Percentiles rank a stretch among this genome's conserved stretches.
These are phyloP conservation scores for Tolypocladium tropicale DNA, from an alignment of 2,329 filamentous ascomycete genomes.

Conservation along the genomic window DNA sequence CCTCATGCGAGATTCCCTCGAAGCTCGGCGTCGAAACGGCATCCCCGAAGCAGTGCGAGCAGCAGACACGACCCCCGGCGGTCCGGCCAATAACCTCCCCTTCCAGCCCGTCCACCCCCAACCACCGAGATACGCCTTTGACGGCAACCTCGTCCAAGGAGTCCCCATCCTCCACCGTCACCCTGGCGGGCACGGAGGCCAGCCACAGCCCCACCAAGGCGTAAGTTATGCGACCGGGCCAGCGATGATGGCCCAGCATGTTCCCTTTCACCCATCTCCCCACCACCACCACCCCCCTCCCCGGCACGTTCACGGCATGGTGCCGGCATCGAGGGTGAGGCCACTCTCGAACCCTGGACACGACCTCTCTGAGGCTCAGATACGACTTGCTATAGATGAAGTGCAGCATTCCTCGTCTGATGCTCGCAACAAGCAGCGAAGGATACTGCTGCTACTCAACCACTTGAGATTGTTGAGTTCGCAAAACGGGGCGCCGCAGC, in stretches of 20 bases:
- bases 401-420: constrained; percentile 30
- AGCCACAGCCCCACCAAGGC: background rate
- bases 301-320: background rate
- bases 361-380: constrained; percentile 40
- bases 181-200: background rate
- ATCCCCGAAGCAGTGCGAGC: background rate
- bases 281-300: background rate
- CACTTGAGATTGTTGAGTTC: background rate
- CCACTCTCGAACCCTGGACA: background rate
- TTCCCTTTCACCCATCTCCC: background rate
- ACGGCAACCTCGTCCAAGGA: background rate
- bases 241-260: too few species aligned
- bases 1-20: background rate
- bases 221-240: background rate
- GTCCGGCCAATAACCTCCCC: background rate
- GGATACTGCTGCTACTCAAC: constrained; percentile 1
- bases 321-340: background rate
- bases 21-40: background rate
- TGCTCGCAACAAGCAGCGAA: constrained; percentile 2
- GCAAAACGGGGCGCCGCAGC: constrained; percentile 4
- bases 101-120: background rate
- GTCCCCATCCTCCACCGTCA: background rate
- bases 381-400: constrained; percentile 53
- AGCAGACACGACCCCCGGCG: background rate
- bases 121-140: background rate